A percentile compares a stretch with the other conserved stretches of the same genome.
These are phyloP conservation scores for Heterobasidion annosum DNA, from an alignment of 1,284 basidiomycete species.

Conservation along the genomic window DNA sequence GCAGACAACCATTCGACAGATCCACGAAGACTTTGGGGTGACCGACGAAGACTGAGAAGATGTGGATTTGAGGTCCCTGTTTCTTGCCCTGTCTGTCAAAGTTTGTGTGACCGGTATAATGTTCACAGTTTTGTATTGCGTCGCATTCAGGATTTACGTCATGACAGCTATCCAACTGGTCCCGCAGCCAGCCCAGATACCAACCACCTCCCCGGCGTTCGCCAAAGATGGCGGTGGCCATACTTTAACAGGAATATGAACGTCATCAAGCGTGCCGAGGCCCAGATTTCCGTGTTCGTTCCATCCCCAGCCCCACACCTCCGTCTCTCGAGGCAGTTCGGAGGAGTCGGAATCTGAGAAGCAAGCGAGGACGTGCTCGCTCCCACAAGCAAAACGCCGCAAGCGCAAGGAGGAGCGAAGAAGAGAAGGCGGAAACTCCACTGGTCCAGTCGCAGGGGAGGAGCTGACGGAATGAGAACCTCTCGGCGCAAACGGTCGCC, in stretches of 20 bases:
- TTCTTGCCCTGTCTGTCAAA: not conserved
- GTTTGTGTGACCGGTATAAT: not conserved
- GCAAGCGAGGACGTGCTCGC: constrained; percentile 69
- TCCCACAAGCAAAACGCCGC: constrained; percentile 53
- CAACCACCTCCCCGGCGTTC: constrained; percentile 12
- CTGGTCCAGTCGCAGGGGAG: constrained; percentile 11
- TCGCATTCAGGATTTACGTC: not conserved
- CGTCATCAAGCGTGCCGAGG: constrained; percentile 47
- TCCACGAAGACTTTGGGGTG: constrained; percentile 65
- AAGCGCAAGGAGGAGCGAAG: constrained; percentile 10
- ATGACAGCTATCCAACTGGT: constrained; percentile 58
- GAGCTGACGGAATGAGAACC: not conserved
- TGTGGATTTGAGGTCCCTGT: not conserved
- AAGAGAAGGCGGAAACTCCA: constrained; percentile 27
- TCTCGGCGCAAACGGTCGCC: constrained; percentile 20
- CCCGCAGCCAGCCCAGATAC: constrained; percentile 64
- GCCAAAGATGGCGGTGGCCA: constrained; percentile 31
- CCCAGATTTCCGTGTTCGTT: constrained; percentile 94
- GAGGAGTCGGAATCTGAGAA: constrained; percentile 6
- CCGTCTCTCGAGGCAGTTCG: constrained; percentile 18
- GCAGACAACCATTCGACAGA: constrained; percentile 56
- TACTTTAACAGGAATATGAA: constrained; percentile 36
- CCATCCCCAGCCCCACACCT: constrained; percentile 87
- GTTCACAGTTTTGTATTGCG: not conserved
- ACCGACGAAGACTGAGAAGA: constrained; percentile 27